Base-by-base conservation (phyloP, 2,329 filamentous ascomycete genomes). In the Aspergillus caelatus region DNA sequence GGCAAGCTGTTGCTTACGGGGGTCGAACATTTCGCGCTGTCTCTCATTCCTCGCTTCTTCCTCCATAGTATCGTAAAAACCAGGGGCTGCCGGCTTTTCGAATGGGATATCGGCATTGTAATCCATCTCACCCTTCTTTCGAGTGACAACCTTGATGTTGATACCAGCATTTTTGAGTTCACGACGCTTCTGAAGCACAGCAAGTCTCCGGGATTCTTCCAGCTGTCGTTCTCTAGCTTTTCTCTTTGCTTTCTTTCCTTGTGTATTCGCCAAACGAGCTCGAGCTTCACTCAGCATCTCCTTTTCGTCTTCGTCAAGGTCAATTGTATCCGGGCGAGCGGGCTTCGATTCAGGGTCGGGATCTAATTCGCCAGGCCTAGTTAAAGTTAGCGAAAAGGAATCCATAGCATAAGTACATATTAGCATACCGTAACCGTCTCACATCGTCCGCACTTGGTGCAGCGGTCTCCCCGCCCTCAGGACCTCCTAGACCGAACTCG, bases 21-120 rank as follows among this genome's bases (percentile, higher is more conserved):
- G 95, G 76, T 99, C 95, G 69, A 97, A 97, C 60, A 89, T 88
- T 62, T 91, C 89, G 57, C 93, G 88, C 75, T 96, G 90, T 63
- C 86, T 86, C 78, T 99, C 94, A 77, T 99, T 99, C 68, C 84
- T 85, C 5, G 82, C 80, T 68, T 91, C 83, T 75, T 99, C 95
- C 16, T 97, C 93, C 4, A 83, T 84, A 0, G 95, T 99, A 76
- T 99, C 94, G 80, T 94, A 97, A 77, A 99, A 99, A 14, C 95
- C 95, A 26, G 89, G 83, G 0, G 91, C 90, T 0, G 95, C 90
- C 67, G 92, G 91, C 79, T 95, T 97, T 78, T 99, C 95, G 69
- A 99, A 98, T 0, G 95, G 95, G 68, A 99, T 96, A 72, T 99
- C 95, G 71, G 95, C 95, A 79, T 99, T 99, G 83, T 99, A 99